These are phyloP conservation scores for Chenopodium berlandieri DNA, from an alignment of 148 eudicot genomes.

Conservation along the genomic window DNA sequence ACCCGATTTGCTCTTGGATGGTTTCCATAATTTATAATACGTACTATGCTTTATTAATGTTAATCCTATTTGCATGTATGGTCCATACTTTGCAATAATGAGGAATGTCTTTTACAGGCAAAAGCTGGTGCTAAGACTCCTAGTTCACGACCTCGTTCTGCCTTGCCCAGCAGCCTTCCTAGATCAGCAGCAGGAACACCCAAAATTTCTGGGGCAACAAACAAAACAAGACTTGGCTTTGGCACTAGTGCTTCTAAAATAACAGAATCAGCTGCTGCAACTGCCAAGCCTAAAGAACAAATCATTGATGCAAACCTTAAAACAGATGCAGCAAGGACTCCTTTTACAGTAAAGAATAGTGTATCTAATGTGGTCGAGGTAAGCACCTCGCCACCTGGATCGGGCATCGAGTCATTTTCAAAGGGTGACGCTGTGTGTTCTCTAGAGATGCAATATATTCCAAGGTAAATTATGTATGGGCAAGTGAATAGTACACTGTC, in stretches of 20 bases:
- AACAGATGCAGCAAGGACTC: constrained; percentile 37
- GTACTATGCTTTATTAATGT: background rate
- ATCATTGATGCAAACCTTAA: constrained; percentile 27
- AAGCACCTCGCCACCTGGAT: constrained; percentile 19
- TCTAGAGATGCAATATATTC: constrained; percentile 11
- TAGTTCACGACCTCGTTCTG: constrained; percentile 43
- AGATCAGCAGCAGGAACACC: constrained; percentile 39
- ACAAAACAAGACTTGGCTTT: constrained; percentile 37
- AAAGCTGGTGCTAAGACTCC: constrained; percentile 64
- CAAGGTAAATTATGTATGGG: constrained; percentile 24
- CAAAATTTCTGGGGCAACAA: constrained; percentile 41
- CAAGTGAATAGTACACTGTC: too few species aligned
- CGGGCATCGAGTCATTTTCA: constrained; percentile 18
- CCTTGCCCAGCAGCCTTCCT: constrained; percentile 39
- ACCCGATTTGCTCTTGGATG: background rate
- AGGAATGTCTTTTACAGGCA: constrained; percentile 39
- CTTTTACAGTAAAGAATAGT: constrained; percentile 45
- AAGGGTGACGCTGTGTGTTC: constrained; percentile 26
- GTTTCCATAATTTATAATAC: background rate
- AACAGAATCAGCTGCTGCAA: constrained; percentile 24
- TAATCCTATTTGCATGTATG: background rate
- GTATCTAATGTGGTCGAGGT: constrained; percentile 23
- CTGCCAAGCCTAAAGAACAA: constrained; percentile 32
- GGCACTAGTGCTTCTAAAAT: constrained; percentile 33
- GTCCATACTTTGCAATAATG: background rate